phyloP scores from a whole-genome alignment of 208 protist species.

The Leishmania martiniquensis region DNA sequence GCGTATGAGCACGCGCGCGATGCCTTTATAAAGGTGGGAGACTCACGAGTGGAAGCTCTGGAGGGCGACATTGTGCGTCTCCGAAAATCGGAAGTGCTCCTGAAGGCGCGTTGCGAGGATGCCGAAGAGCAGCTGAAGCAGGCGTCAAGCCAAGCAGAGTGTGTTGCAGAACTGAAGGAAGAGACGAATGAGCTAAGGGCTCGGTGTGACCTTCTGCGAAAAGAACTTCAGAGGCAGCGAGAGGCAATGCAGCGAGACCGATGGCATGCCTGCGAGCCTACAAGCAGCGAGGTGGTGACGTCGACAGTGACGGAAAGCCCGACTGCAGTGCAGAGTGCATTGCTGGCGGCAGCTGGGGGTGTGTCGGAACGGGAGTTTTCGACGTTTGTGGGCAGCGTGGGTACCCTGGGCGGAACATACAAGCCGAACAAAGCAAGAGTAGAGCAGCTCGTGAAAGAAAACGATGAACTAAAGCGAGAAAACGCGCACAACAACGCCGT shows the following conservation, averaged over 20 bases:
- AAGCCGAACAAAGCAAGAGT: slow-evolving; percentile 27
- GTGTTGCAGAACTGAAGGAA: slow-evolving; percentile 22
- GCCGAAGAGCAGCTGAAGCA: slow-evolving; percentile 6
- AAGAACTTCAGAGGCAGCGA: slow-evolving; percentile 76
- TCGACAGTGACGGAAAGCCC: slow-evolving; percentile 2
- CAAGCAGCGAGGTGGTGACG: not conserved
- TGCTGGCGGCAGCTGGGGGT: slow-evolving; percentile 35
- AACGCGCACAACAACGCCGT: slow-evolving; percentile 69
- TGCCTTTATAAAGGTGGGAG: not conserved
- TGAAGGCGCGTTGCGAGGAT: not conserved
- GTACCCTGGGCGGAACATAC: slow-evolving; percentile 37
- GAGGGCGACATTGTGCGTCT: slow-evolving; percentile 5
- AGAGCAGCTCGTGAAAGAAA: slow-evolving; percentile 50
- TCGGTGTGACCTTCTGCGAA: slow-evolving; percentile 79
- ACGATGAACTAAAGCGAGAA: slow-evolving; percentile 48
- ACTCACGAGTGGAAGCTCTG: not conserved
- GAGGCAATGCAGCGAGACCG: slow-evolving; percentile 63
- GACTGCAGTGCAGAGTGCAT: slow-evolving; percentile 28
- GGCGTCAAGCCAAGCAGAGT: slow-evolving; percentile 12
- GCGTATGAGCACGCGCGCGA: not conserved
- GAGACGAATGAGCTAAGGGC: slow-evolving; percentile 72
- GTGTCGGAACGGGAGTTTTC: slow-evolving; percentile 63
- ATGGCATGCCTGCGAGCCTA: slow-evolving; percentile 6
- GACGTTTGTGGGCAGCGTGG: slow-evolving; percentile 40
- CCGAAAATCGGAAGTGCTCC: not conserved